Evolutionary conservation across 495 filamentous ascomycete species (phyloP), one percentile per base, ranked within the genome.

Genomic region (Aspergillus avenaceus): DNA sequence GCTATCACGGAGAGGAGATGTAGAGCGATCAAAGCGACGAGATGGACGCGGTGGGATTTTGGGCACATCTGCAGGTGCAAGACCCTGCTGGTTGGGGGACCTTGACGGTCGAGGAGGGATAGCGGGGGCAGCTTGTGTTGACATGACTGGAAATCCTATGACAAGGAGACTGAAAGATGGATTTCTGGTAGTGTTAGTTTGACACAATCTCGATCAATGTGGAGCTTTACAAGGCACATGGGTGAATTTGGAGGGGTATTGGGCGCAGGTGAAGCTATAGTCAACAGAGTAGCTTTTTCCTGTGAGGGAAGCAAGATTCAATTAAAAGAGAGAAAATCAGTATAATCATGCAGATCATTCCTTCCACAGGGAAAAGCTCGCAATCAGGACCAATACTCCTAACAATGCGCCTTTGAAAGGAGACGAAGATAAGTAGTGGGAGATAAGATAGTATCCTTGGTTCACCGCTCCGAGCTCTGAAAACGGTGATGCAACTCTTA

Each of bases 1-100:
- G 62, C 81, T 82, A 54, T 88, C 83, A 44, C 83, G 81, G 49
- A 84, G 77, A 26, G 90, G 90, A 52, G 90, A 95, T 45, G 83
- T 62, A 16, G 90, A 90, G 64, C 88, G 87, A 51, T 95, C 87
- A 45, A 82, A 53, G 52, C 76, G 84, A 51, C 78, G 79, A 52
- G 80, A 77, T 3, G 90, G 89, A 43, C 91, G 84, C 27, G 89
- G 85, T 41, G 91, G 91, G 8, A 80, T 71, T 32, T 61, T 64
- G n/a, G 77, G 77, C 53, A 70, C 67, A 25, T 69, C 62, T 56
- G 54, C 47, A 18, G 54, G 44, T 5, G 69, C 40, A 42, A 60
- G 59, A 23, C 56, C 53, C 29, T 65, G 64, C 45, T 69, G 69
- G 46, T 71, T 64, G n/a, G 75, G 74, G n/a, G 73, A 71, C 59